A percentile compares a stretch with the other conserved stretches of the same genome.
Evolutionary conservation across 2,329 filamentous ascomycete genomes (phyloP).

Genomic region (Fusarium udum): DNA sequence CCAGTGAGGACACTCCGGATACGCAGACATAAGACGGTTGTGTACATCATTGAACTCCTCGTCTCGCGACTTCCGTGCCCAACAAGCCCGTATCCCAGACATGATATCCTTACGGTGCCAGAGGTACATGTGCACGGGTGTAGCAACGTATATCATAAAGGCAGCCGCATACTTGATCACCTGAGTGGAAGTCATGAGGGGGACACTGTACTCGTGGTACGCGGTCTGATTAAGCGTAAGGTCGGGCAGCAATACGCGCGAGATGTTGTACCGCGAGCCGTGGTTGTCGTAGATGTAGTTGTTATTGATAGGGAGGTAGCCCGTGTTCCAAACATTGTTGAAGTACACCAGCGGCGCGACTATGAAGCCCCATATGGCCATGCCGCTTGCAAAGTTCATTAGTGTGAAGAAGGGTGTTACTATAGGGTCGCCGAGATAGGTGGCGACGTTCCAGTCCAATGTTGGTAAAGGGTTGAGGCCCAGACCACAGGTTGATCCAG

Average conservation of each 20-base stretch:
- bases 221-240: conserved; percentile 61
- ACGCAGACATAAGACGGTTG: conserved; percentile 47
- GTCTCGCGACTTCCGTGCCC: conserved; percentile 47
- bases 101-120: conserved; percentile 46
- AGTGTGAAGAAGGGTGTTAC: conserved; percentile 45
- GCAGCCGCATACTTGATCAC: conserved; percentile 46
- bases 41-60: conserved; percentile 49
- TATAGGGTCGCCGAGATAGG: conserved; percentile 44
- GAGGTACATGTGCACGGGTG: conserved; percentile 45
- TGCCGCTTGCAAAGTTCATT: conserved; percentile 43
- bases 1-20: conserved; percentile 61
- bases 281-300: conserved; percentile 67
- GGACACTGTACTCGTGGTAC: conserved; percentile 62
- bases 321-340: conserved; percentile 57
- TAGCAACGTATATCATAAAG: conserved; percentile 45
- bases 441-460: conserved; percentile 53
- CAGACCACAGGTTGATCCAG: conserved; percentile 50
- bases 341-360: conserved; percentile 60
- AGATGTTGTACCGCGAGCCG: conserved; percentile 60
- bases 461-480: conserved; percentile 52
- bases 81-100: conserved; percentile 41
- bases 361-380: conserved; percentile 63
- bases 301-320: conserved; percentile 65
- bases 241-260: conserved; percentile 59
- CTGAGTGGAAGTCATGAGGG: conserved; percentile 60